Evolutionary conservation across 2,329 filamentous ascomycete genomes (phyloP).

Genomic region (Cladosporium sp.): DNA sequence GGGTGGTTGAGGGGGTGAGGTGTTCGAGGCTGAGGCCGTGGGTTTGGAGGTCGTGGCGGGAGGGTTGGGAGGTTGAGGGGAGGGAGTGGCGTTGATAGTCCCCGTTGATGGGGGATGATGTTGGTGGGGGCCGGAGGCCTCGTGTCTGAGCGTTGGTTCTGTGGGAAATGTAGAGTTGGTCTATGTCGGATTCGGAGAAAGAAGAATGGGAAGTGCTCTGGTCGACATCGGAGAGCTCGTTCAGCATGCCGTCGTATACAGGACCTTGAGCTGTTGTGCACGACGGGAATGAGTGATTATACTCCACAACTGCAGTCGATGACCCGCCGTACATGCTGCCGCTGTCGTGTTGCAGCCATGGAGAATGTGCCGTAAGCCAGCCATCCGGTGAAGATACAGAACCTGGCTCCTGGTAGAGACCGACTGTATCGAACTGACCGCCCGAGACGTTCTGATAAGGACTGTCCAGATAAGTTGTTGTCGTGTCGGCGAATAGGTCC

Average conservation of each 20-base stretch:
- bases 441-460: neutral
- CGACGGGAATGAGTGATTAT: neutral
- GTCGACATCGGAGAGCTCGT: constrained; percentile 3
- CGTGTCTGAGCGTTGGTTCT: neutral
- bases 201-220: constrained; percentile 1
- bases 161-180: neutral
- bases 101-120: too few relatives aligned
- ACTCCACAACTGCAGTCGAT: neutral
- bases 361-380: constrained; percentile 2
- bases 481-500: neutral
- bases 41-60: too few relatives aligned
- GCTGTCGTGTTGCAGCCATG: neutral
- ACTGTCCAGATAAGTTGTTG: neutral
- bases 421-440: constrained; percentile 2
- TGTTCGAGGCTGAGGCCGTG: neutral
- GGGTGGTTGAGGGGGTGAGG: neutral
- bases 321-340: neutral
- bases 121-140: neutral
- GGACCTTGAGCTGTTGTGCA: neutral
- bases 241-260: neutral
- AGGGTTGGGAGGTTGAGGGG: too few relatives aligned
- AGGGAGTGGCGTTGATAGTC: too few relatives aligned
- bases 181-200: constrained; percentile 2
- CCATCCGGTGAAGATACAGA: neutral
- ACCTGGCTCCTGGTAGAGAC: neutral